A percentile compares a stretch with the other conserved stretches of the same genome.
Conservation (phyloP, 768 basidiomycete genomes). For the Lentinula sp. region DNA sequence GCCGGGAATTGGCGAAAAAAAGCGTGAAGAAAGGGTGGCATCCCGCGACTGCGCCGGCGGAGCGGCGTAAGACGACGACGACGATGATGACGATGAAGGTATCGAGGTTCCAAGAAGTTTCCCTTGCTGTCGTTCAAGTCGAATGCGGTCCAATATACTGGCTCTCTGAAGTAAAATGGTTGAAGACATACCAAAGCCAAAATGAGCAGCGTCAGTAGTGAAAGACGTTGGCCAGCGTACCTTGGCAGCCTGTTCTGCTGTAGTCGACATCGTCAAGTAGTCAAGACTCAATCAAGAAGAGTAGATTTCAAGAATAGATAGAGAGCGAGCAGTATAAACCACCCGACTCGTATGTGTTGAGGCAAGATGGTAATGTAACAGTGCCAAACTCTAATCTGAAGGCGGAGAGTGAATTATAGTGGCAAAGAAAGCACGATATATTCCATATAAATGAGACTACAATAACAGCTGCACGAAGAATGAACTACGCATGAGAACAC, state of each 20-base stretch:
- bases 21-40: conserved; percentile 61
- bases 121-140: conserved; percentile 28
- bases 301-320: neutral
- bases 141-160: conserved; percentile 42
- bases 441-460: neutral
- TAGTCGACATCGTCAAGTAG: neutral
- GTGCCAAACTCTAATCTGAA: conserved; percentile 1
- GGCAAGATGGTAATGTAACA: neutral
- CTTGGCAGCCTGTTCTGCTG: conserved; percentile 1
- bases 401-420: conserved; percentile 5
- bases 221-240: neutral
- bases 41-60: conserved; percentile 71
- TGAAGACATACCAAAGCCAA: neutral
- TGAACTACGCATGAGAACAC: neutral
- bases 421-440: conserved; percentile 1
- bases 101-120: conserved; percentile 16
- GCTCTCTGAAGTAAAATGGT: conserved; percentile 20
- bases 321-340: neutral
- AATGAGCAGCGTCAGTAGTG: neutral
- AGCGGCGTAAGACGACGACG: conserved; percentile 19
- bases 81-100: conserved; percentile 20
- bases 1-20: conserved; percentile 41
- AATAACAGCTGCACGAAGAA: neutral
- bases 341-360: neutral
- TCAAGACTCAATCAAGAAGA: neutral